phyloP scores from a whole-genome alignment of 352 stramenopile species.

The Elongisporangium senticosum region DNA sequence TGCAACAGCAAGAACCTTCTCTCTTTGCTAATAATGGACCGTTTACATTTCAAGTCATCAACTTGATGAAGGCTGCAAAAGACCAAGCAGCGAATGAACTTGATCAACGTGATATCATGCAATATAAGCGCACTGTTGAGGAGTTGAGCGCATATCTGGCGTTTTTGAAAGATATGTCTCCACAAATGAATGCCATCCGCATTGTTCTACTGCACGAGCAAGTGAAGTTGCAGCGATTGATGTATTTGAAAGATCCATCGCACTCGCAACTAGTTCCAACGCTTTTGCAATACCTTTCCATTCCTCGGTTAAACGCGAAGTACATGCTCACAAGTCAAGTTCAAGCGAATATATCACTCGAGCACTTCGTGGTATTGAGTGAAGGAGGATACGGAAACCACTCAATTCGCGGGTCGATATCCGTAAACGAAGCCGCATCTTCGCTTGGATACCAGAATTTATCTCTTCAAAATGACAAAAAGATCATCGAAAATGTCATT shows the following conservation, averaged over 20 bases:
- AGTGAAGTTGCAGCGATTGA: slow-evolving; percentile 14
- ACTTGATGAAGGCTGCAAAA: slow-evolving; percentile 14
- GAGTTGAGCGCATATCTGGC: slow-evolving; percentile 7
- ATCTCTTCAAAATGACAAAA: not conserved
- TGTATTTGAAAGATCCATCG: slow-evolving; percentile 9
- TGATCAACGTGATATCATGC: not conserved
- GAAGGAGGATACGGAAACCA: not conserved
- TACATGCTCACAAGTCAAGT: not conserved
- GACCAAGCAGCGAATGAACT: not conserved
- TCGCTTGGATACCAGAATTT: not conserved
- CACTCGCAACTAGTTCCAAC: slow-evolving; percentile 9
- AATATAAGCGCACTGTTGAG: not conserved
- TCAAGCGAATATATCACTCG: not conserved
- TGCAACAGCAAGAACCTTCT: slow-evolving; percentile 16
- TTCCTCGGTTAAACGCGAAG: slow-evolving; percentile 1
- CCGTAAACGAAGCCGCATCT: not conserved
- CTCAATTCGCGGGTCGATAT: not conserved
- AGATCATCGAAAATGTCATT: not conserved
- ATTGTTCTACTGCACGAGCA: slow-evolving; percentile 16
- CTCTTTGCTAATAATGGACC: slow-evolving; percentile 24
- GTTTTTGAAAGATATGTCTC: slow-evolving; percentile 21
- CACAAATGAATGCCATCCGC: slow-evolving; percentile 11
- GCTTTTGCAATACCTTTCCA: slow-evolving; percentile 20
- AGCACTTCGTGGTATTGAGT: slow-evolving; percentile 7
- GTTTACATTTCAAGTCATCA: slow-evolving; percentile 22